These are phyloP conservation scores for Nidularia pulvinata DNA, from an alignment of 768 basidiomycete genomes.

Conservation along the genomic window DNA sequence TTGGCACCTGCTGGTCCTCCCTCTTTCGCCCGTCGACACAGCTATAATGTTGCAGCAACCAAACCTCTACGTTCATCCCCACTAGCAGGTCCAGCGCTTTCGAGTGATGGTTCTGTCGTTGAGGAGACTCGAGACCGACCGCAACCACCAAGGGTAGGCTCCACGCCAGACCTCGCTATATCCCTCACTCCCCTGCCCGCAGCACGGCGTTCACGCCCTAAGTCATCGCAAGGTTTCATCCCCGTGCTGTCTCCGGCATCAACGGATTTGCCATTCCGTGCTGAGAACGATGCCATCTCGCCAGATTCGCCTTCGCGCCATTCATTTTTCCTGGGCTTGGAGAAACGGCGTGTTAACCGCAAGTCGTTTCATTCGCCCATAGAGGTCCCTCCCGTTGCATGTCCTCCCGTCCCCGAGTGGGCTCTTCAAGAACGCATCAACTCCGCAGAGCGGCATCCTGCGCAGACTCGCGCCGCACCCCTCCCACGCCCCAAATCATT, in stretches of 20 bases:
- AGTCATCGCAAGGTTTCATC: background rate
- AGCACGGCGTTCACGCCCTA: slow-evolving; percentile 3
- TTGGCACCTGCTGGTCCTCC: too few species aligned
- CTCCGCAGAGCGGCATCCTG: background rate
- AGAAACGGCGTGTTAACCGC: background rate
- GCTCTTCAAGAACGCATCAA: background rate
- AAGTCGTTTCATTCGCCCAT: background rate
- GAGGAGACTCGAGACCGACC: too few species aligned
- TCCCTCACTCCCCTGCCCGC: background rate
- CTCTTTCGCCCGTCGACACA: slow-evolving; percentile 7
- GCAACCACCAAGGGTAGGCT: slow-evolving; percentile 5
- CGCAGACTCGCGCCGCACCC: background rate
- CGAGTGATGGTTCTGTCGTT: slow-evolving; percentile 10
- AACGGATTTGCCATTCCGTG: background rate
- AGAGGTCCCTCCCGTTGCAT: background rate
- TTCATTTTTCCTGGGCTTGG: background rate
- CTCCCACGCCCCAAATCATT: background rate
- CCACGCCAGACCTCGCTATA: slow-evolving; percentile 12
- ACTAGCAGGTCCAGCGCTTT: slow-evolving; percentile 34
- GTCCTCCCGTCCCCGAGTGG: background rate
- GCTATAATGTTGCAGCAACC: slow-evolving; percentile 7
- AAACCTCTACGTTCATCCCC: slow-evolving; percentile 41
- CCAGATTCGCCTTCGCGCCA: background rate
- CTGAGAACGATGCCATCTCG: background rate
- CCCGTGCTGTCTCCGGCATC: background rate